These are phyloP conservation scores for Phoma herbarum DNA, from an alignment of 2,329 filamentous ascomycete genomes.

Conservation along the genomic window DNA sequence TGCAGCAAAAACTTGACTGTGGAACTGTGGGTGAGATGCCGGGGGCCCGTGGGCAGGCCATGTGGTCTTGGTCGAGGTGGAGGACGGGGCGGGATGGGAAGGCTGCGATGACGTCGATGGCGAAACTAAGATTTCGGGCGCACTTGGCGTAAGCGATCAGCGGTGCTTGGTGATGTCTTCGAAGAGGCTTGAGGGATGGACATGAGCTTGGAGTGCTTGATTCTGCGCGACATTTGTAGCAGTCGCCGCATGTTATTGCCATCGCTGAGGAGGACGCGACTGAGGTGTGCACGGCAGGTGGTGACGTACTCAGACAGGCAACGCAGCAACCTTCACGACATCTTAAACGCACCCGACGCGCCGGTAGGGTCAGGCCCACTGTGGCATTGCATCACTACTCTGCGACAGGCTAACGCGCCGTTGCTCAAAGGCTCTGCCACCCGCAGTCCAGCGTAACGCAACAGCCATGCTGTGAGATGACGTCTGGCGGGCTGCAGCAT, in stretches of 20 bases:
- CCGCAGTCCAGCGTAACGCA: constrained; percentile 9
- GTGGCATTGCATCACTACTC: constrained; percentile 17
- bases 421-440: constrained; percentile 6
- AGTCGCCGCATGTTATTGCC: background rate
- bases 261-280: background rate
- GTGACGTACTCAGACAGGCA: constrained; percentile 9
- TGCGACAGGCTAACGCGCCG: constrained; percentile 12
- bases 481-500: constrained; percentile 9
- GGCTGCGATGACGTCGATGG: constrained; percentile 15
- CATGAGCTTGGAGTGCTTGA: constrained; percentile 3
- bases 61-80: background rate
- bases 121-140: constrained; percentile 20
- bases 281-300: background rate
- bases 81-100: constrained; percentile 1
- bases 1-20: background rate
- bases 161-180: constrained; percentile 15
- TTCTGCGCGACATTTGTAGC: background rate
- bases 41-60: constrained; percentile 18
- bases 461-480: constrained; percentile 19
- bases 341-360: background rate
- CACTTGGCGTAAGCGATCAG: constrained; percentile 18
- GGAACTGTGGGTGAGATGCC: constrained; percentile 17
- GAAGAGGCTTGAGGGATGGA: constrained; percentile 7
- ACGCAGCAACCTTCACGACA: constrained; percentile 1
- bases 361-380: constrained; percentile 12